Base-by-base conservation (phyloP, 148 eudicot genomes). In the Diospyros kaki region DNA sequence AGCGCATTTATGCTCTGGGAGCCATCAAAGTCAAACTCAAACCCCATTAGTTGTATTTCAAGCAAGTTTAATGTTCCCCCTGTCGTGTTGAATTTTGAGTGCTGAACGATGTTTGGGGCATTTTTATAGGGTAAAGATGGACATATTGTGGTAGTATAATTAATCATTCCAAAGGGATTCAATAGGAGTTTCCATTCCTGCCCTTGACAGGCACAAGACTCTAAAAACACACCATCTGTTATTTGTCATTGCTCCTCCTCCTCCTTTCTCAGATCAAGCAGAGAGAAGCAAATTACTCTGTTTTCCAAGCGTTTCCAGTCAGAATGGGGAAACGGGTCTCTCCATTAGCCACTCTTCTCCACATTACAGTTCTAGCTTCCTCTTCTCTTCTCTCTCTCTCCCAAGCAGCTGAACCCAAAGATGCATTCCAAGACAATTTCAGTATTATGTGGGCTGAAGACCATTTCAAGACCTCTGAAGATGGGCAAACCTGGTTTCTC, bases 401-500 rank as follows among this genome's bases (percentile, higher is more conserved):
- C 44, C 79, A 86, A 68, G 83, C 83, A 72, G 87, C 88, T n/a
- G 66, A 71, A 10, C 55, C 93, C 38, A 80, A 83, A 73, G 78
- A 68, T 7, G 79, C 84, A 65, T 90, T 88, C 52, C 79, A 87
- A 9, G 93, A 87, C 11, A 78, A 88, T 64, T 93, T 96, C 75
- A 80, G 81, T 52, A 86, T 83, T 7, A 87, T 84, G 91, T 96
- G 91, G 86, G 84, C 94, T 44, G 86, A 88, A 50, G 68, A 85
- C 18, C 85, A 89, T 80, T 91, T 96, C 86, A 88, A 85, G 82
- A 88, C 95, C 72, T 87, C 95, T 45, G 71, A 79, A 13, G 94
- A 91, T 83, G 98, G 98, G 3, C 87, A 88, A 89, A 93, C 85
- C 89, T 96, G 99, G 99, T 84, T 65, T 58, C 97, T 96, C 67